Percentiles rank a stretch among this genome's conserved stretches.
These are phyloP conservation scores for Lactifluus volemus DNA, from an alignment of 768 basidiomycete species.

Conservation along the genomic window DNA sequence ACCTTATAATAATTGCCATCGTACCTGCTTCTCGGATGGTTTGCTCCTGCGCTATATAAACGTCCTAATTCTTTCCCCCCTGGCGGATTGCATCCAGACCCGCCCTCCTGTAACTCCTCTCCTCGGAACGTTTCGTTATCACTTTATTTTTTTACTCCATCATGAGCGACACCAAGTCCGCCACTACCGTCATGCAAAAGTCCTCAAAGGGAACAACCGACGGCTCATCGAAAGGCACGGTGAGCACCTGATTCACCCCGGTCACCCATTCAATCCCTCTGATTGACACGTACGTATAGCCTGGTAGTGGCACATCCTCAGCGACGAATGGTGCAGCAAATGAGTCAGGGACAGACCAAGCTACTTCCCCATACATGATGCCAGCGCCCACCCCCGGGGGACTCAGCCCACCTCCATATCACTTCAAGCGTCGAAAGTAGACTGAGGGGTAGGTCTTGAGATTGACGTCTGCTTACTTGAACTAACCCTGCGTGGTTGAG, in stretches of 20 bases:
- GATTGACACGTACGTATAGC: slow-evolving; percentile 85
- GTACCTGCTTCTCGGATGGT: slow-evolving; percentile 10
- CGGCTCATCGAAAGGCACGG: slow-evolving; percentile 87
- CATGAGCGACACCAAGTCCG: slow-evolving; percentile 13
- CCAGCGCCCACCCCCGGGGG: slow-evolving; percentile 15
- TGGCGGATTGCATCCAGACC: not conserved
- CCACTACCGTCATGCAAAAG: slow-evolving; percentile 15
- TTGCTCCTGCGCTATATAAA: slow-evolving; percentile 10
- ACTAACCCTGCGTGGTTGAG: not conserved
- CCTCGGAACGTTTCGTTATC: not conserved
- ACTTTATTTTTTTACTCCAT: not conserved
- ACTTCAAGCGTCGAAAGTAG: slow-evolving; percentile 15
- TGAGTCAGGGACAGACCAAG: slow-evolving; percentile 1
- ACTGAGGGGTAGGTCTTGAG: not conserved
- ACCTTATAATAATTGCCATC: slow-evolving; percentile 8
- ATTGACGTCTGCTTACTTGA: not conserved
- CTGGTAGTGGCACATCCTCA: slow-evolving; percentile 70
- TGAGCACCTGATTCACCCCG: slow-evolving; percentile 79
- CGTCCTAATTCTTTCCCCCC: not conserved
- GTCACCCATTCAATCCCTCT: slow-evolving; percentile 74
- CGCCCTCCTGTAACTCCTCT: not conserved
- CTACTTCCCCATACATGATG: slow-evolving; percentile 13
- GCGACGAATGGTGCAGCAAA: slow-evolving; percentile 6
- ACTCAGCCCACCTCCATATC: slow-evolving; percentile 19
- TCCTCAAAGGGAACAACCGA: slow-evolving; percentile 3